Evolutionary conservation across 129 eudicot genomes (phyloP), one percentile per base, ranked within the genome.

Genomic region (Arctium minus): DNA sequence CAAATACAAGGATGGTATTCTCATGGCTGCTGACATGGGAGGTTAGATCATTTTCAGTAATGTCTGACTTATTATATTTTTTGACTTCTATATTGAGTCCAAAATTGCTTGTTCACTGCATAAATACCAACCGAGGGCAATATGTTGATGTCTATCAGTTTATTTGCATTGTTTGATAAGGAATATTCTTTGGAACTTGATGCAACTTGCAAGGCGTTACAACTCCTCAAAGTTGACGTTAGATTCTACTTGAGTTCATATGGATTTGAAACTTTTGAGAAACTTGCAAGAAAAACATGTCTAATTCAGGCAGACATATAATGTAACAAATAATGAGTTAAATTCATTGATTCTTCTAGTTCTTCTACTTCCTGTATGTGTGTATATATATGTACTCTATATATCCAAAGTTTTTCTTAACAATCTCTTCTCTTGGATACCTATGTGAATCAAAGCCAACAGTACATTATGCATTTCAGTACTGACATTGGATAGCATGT

Each of bases 21-120:
- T 93, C 83, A 83, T 93, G 91, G 97, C 93, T 75, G 92, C 94
- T 82, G 98, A 94, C 86, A 94, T 94, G 98, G 98, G 97, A 91
- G 98, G 97, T 94, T 60, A 77, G 87, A 78, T 70, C 40, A 29
- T 60, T 77, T 8, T 2, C 11, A 9, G n/a, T 72, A 37, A 6
- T 36, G 33, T 81, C 1, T 3, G 31, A 38, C 38, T 71, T 9
- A 68, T 80, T 72, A 35, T n/a, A 46, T 40, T 40, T 5, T 0
- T 65, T 65, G 29, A 65, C 29, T 39, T 69, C 11, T 35, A 2
- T 70, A 15, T 5, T 67, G 30, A 18, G 8, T 17, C 18, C 32
- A 18, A 64, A 64, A 53, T 56, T 56, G 65, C 65, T 56, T 56
- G 65, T 15, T 8, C 13, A 44, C 53, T 40, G 48, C 48, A 40